Evolutionary conservation across 1,139 yeast genomes (phyloP), one percentile per base, ranked within the genome.

Genomic region (Taphrina populina): DNA sequence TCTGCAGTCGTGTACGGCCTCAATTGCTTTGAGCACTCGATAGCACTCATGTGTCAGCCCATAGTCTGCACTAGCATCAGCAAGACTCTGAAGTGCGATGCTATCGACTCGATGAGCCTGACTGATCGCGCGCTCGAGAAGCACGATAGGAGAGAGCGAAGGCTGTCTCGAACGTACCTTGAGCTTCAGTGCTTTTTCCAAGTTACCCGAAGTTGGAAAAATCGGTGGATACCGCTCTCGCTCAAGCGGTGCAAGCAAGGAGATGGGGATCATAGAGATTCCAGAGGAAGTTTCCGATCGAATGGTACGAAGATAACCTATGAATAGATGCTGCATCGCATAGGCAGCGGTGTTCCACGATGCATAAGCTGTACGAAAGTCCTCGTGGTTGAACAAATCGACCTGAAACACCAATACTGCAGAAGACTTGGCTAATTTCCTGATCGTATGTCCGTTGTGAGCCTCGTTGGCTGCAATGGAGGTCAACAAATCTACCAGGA

Each of bases 81-180:
- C 13, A 2, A 33, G 33, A n/a, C 29, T 17, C 21, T 35, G 41
- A 7, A 45, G 23, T 8, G 26, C 35, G 10, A 21, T 33, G 15
- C 52, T 35, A 20, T 35, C 40, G 13, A 37, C 24, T 6, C 43
- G 43, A 23, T 45, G 52, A 2, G 37, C 33, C n/a, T 45, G 52
- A 19, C 17, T 10, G 8, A 45, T n/a, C 4, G 37, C 33, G 10
- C 52, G 52, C 13, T 33, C 21, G 15, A 36, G 13, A 15, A 45
- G 35, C 5, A 29, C 19, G 10, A 35, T 40, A 11, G 52, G 52
- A n/a, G 37, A 24, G 24, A 17, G 27, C 8, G 43, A 37, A 27
- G 24, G 21, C 29, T 13, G 21, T 23, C 30, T 20, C 5, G 40
- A 40, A n/a, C 39, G 24, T n/a, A 45, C 35, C 15, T 47, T 47